Evolutionary conservation across 257 asterid species (phyloP).

Genomic region (Apocynum venetum): DNA sequence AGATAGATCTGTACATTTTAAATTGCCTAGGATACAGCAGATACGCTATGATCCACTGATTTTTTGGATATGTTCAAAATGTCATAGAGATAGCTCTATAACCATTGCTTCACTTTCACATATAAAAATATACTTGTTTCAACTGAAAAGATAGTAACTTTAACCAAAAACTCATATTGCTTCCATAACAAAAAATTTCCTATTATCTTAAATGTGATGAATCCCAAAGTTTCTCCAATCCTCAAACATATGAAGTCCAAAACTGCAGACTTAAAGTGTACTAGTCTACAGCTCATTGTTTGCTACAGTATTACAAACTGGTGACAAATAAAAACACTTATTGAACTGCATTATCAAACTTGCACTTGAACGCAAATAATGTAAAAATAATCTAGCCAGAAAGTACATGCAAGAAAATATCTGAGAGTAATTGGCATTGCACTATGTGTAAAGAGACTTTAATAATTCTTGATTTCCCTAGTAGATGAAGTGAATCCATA

Average conservation of each 20-base stretch:
- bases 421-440: not conserved
- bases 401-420: not conserved
- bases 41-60: not conserved
- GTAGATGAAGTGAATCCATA: not conserved
- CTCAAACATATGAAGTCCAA: not conserved
- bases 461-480: not conserved
- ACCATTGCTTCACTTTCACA: not conserved
- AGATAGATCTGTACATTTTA: not conserved
- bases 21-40: not conserved
- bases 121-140: not conserved
- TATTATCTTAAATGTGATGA: not conserved
- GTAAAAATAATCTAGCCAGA: not conserved
- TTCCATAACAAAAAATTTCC: not conserved
- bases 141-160: not conserved
- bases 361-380: not conserved
- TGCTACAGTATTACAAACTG: not conserved
- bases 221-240: not conserved
- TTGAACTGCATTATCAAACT: not conserved
- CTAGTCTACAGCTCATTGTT: not conserved
- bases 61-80: not conserved
- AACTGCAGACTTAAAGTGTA: not conserved
- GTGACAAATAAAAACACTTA: not conserved
- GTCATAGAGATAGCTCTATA: not conserved
- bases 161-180: not conserved
- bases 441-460: not conserved